These are phyloP conservation scores for Cystobasidiaceae sp. DNA, from an alignment of 1,284 basidiomycete genomes.

Conservation along the genomic window DNA sequence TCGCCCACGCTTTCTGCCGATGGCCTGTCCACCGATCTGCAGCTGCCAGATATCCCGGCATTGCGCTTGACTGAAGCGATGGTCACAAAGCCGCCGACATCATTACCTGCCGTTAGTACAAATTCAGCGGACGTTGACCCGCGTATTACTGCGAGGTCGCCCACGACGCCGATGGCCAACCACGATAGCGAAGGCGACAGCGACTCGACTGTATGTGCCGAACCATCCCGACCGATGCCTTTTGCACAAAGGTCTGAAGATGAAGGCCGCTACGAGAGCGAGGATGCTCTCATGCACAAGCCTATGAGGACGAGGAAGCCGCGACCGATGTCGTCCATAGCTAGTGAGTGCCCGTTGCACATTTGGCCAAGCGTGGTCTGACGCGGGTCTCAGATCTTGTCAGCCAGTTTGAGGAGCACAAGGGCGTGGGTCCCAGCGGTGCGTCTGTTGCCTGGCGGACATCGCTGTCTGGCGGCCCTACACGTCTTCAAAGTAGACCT, in stretches of 20 bases:
- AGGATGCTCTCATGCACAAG: background rate
- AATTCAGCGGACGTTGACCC: too few species aligned
- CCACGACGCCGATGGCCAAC: background rate
- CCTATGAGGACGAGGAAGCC: slow-evolving; percentile 4
- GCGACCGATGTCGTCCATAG: slow-evolving; percentile 16
- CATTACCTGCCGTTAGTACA: background rate
- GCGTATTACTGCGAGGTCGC: too few species aligned
- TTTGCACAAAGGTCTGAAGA: slow-evolving; percentile 1
- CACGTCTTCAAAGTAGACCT: slow-evolving; percentile 43
- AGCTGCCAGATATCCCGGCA: background rate
- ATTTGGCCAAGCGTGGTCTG: too few species aligned
- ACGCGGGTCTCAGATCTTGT: too few species aligned
- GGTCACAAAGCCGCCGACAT: background rate
- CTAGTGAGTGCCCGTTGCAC: slow-evolving; percentile 25
- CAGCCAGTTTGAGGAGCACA: slow-evolving; percentile 42
- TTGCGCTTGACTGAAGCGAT: background rate
- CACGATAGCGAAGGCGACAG: slow-evolving; percentile 55
- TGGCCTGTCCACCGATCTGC: background rate
- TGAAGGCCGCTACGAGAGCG: too few species aligned
- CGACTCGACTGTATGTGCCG: slow-evolving; percentile 83
- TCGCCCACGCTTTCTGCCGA: background rate
- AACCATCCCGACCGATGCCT: slow-evolving; percentile 37
- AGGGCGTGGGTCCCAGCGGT: too few species aligned
- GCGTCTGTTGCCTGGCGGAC: background rate
- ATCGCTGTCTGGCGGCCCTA: slow-evolving; percentile 42